A percentile compares a stretch with the other conserved stretches of the same genome.
Conservation (phyloP, 2,329 filamentous ascomycete species). For the Scedosporium aurantiacum region DNA sequence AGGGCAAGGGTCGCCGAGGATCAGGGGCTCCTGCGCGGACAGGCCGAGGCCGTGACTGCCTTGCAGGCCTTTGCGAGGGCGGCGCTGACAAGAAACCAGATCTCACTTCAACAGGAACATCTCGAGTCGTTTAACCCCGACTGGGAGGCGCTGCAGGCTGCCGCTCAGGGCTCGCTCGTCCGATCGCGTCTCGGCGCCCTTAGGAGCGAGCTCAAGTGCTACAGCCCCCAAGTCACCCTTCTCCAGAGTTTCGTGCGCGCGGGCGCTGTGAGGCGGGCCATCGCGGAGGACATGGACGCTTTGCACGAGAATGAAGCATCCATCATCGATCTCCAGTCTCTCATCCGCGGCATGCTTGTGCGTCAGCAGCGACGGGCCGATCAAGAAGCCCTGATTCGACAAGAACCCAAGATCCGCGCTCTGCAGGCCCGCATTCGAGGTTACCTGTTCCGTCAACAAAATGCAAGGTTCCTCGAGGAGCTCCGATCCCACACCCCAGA, state of each 20-base stretch:
- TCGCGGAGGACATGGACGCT: constrained; percentile 35
- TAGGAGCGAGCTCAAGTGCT: constrained; percentile 36
- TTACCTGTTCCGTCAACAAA: constrained; percentile 49
- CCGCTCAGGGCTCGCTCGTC: constrained; percentile 34
- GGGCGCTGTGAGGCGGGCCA: constrained; percentile 39
- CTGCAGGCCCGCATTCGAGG: constrained; percentile 61
- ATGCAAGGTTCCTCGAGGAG: constrained; percentile 53
- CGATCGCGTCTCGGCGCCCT: constrained; percentile 32
- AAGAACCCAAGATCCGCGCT: constrained; percentile 44
- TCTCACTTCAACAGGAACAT: constrained; percentile 37
- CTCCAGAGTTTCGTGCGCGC: constrained; percentile 45
- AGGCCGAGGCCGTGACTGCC: constrained; percentile 37
- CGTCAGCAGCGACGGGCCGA: constrained; percentile 38
- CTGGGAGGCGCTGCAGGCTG: constrained; percentile 34
- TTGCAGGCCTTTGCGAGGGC: constrained; percentile 60
- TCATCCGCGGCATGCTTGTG: constrained; percentile 50
- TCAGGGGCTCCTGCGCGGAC: constrained; percentile 37
- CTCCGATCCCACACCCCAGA: constrained; percentile 58
- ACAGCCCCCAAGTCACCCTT: constrained; percentile 29
- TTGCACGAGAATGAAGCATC: constrained; percentile 34
- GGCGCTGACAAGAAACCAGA: constrained; percentile 43
- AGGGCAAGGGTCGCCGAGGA: constrained; percentile 46
- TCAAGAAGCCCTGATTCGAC: constrained; percentile 42
- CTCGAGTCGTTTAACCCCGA: constrained; percentile 37
- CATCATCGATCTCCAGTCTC: constrained; percentile 44